phyloP scores from a whole-genome alignment of 352 stramenopile genomes.

The Phytophthora nicotianae region DNA sequence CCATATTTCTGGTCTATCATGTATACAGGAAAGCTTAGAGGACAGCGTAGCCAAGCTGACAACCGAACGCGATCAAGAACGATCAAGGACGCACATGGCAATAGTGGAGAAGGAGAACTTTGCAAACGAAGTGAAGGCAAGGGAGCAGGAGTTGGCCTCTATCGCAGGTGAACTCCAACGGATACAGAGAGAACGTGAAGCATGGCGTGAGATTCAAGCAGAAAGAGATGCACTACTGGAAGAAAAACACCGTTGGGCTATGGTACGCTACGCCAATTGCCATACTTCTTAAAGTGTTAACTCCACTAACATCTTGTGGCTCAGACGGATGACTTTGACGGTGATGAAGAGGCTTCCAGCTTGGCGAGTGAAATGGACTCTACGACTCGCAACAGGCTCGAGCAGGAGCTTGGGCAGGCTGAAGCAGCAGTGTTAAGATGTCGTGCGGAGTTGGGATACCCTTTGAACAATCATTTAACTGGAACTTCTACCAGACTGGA shows the following conservation, averaged over 20 bases:
- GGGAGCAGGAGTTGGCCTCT: constrained; percentile 53
- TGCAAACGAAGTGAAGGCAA: constrained; percentile 45
- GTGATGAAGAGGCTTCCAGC: constrained; percentile 32
- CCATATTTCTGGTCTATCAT: background rate
- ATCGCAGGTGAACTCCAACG: constrained; percentile 67
- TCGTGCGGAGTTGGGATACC: constrained; percentile 79
- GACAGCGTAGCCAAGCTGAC: constrained; percentile 72
- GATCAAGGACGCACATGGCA: constrained; percentile 65
- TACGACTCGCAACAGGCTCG: constrained; percentile 49
- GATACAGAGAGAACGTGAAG: constrained; percentile 75
- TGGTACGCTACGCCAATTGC: constrained; percentile 41
- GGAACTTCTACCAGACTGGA: constrained; percentile 75
- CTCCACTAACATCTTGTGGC: constrained; percentile 11
- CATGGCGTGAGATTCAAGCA: constrained; percentile 79
- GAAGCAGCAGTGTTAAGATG: constrained; percentile 72
- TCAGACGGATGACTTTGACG: constrained; percentile 73
- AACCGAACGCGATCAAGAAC: constrained; percentile 80
- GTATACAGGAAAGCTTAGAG: constrained; percentile 67
- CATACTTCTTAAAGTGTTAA: background rate
- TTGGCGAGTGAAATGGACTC: constrained; percentile 53
- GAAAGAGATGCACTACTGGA: constrained; percentile 79
- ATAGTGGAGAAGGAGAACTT: constrained; percentile 74
- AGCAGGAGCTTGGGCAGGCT: constrained; percentile 75
- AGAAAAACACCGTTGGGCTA: constrained; percentile 87
- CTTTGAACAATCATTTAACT: constrained; percentile 75